Conservation (phyloP, 495 filamentous ascomycete species). For the Xylaria longipes region DNA sequence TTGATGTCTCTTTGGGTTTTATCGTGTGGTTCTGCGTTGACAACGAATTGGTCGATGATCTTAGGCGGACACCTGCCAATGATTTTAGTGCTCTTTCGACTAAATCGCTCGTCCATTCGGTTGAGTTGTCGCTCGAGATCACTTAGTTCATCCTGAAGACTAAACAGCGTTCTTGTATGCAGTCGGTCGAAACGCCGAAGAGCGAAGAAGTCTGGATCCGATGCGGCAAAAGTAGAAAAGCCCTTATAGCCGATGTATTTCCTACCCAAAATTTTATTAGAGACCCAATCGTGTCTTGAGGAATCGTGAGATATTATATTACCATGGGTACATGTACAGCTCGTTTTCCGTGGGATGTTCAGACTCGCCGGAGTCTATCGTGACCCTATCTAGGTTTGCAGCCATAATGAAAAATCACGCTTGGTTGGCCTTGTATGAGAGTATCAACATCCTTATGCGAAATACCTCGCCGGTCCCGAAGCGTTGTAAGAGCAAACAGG, state of each 20-base stretch:
- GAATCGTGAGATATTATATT: not conserved
- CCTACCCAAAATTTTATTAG: not conserved
- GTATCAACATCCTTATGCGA: too few relatives aligned
- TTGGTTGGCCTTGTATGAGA: too few relatives aligned
- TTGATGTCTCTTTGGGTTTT: not conserved
- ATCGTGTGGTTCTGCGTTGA: not conserved
- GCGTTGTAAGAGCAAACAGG: too few relatives aligned
- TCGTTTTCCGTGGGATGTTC: not conserved
- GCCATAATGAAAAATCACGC: not conserved
- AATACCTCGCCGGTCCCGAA: too few relatives aligned
- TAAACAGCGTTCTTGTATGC: conserved; percentile 1
- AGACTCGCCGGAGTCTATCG: not conserved
- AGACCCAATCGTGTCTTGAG: not conserved
- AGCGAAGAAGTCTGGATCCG: conserved; percentile 6
- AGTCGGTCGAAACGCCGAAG: not conserved
- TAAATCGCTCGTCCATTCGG: not conserved
- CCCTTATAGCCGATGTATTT: conserved; percentile 11
- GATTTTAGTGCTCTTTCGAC: not conserved
- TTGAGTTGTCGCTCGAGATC: not conserved
- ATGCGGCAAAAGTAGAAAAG: not conserved
- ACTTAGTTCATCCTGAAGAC: not conserved
- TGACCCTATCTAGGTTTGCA: not conserved
- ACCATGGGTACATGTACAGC: conserved; percentile 4
- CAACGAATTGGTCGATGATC: not conserved
- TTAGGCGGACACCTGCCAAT: not conserved